Percentiles rank a stretch among this genome's conserved stretches.
Evolutionary conservation across 108 stramenopile species (phyloP).

Genomic region (Hondaea fermentalgiana): DNA sequence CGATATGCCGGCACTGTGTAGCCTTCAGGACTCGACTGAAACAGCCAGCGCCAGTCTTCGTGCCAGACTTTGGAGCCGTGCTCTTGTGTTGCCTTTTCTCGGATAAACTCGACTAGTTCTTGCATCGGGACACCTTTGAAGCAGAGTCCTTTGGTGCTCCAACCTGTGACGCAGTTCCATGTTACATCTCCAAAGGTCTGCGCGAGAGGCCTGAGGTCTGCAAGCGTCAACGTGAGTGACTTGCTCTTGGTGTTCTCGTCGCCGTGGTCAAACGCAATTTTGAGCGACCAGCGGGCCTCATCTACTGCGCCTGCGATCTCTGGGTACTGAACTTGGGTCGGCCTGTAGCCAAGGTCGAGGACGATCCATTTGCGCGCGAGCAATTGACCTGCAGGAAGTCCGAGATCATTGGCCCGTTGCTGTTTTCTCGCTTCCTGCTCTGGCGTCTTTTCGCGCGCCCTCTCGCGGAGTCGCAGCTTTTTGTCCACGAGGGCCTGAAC

Average conservation of each 20-base stretch:
- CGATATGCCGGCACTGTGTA: background rate
- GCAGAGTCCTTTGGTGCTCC: background rate
- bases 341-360: background rate
- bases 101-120: background rate
- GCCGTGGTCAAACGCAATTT: background rate
- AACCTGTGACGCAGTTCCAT: background rate
- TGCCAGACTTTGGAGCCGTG: background rate
- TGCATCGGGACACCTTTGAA: background rate
- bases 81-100: background rate
- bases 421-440: background rate
- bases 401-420: background rate
- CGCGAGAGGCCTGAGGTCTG: background rate
- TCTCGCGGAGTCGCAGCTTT: background rate
- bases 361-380: background rate
- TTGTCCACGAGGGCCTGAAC: background rate
- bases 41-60: background rate
- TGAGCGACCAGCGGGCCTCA: background rate
- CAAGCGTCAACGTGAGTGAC: background rate
- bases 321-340: background rate
- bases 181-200: background rate
- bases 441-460: background rate
- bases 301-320: background rate
- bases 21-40: background rate
- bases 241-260: background rate
- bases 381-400: background rate